Conservation (phyloP, 2,329 filamentous ascomycete species). For the Geosmithia flava region DNA sequence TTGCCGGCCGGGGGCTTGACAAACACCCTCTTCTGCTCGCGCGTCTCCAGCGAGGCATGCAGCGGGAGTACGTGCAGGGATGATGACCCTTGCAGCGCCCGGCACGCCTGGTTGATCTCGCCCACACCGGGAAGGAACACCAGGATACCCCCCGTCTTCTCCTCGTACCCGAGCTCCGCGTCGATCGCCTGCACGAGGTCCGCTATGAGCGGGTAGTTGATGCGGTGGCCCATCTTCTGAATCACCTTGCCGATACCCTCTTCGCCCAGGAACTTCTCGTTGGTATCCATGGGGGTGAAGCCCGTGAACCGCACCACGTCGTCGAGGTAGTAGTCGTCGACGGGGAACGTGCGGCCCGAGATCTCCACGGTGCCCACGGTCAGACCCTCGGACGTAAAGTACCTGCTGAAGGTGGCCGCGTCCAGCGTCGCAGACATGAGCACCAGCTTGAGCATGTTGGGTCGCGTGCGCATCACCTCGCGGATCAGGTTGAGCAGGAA, state of each 20-base stretch:
- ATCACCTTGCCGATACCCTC: conserved; percentile 57
- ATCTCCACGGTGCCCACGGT: conserved; percentile 77
- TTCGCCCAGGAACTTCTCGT: conserved; percentile 30
- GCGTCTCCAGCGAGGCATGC: conserved; percentile 81
- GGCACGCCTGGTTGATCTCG: conserved; percentile 77
- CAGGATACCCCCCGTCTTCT: conserved; percentile 70
- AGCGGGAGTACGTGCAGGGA: conserved; percentile 70
- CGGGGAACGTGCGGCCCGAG: conserved; percentile 76
- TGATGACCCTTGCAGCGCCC: conserved; percentile 42
- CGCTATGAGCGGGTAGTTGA: conserved; percentile 82
- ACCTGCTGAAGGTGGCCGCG: conserved; percentile 70
- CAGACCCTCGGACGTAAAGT: conserved; percentile 59
- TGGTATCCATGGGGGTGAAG: conserved; percentile 44
- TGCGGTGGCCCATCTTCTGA: conserved; percentile 63
- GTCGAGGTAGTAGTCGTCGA: conserved; percentile 81
- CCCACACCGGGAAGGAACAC: conserved; percentile 88
- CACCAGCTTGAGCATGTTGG: conserved; percentile 75
- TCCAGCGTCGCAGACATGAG: conserved; percentile 96
- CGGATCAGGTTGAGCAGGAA: conserved; percentile 81
- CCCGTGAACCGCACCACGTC: conserved; percentile 73
- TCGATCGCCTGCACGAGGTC: conserved; percentile 76
- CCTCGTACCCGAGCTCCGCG: conserved; percentile 50
- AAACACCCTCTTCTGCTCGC: conserved; percentile 83
- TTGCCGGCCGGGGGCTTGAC: conserved; percentile 61
- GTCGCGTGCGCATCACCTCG: conserved; percentile 62